Base-by-base conservation (phyloP, 371 early-diverging fungal genomes). In the Mucor velutinosus region DNA sequence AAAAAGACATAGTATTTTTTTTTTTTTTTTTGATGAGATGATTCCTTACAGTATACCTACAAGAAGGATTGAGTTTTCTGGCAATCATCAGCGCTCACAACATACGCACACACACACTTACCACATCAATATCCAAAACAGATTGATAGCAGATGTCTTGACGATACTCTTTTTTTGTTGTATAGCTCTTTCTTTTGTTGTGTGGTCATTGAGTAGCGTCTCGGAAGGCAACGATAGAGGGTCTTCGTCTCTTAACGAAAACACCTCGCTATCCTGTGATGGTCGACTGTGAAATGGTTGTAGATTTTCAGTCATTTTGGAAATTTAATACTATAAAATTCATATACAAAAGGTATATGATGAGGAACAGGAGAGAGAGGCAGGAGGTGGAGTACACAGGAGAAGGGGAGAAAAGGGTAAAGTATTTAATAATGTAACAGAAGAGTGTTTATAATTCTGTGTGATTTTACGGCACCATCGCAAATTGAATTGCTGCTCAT, bases 111-210 rank as follows among this genome's bases (percentile, higher is more conserved):
- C 29, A 30, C 30, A 30, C 30, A 35, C 62, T 57, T 82, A 82
- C 82, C 83, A 83, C 55, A 75, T 75, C 25, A 80, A 45, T 60
- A 83, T 79, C 83, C 83, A 83, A 27, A 79, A 67, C 19, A 83
- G 19, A 58, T 83, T 83, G 30, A 80, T 75, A 14, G 73, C 74
- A 4, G 76, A 74, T 2, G 76, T 58, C 55, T 76, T 76, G 25
- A 79, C 23, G 7, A 77, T 58, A 5, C 69, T 72, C 23, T 73
- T 75, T 39, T 60, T 69, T 8, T 73, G 70, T 8, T 63, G 65
- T 29, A 65, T 39, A 10, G 62, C 27, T 15, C 67, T 37, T 57
- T 70, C 70, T 43, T 62, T 33, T 7, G 60, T 64, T 25, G 60
- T 60, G 33, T 41, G 11, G 23, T 58, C 41, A 55, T 66, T 62